A percentile compares a stretch with the other conserved stretches of the same genome.
Conservation (phyloP, 176 grass and related monocot genomes). For the Rhipidocladum racemiflorum region DNA sequence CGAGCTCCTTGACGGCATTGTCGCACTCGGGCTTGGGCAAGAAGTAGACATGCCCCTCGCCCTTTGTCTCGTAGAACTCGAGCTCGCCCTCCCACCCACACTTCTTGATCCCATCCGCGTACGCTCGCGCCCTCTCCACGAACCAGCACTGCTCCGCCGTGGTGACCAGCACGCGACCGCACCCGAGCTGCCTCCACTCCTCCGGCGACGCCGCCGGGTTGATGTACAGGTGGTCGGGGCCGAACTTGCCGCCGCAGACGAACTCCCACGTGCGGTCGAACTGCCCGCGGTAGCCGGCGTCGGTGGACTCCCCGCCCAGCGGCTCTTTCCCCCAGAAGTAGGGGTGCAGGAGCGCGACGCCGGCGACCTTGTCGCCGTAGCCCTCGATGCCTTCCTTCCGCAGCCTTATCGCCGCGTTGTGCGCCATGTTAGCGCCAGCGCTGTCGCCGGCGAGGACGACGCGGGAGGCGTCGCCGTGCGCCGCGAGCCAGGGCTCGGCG, state of each 20-base stretch:
- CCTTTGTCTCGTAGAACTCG: slow-evolving; percentile 50
- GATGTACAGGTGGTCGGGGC: slow-evolving; percentile 42
- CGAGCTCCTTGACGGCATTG: slow-evolving; percentile 55
- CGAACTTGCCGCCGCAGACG: slow-evolving; percentile 42
- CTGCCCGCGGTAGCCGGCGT: slow-evolving; percentile 24
- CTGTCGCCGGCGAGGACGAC: slow-evolving; percentile 74
- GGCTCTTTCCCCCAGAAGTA: slow-evolving; percentile 71
- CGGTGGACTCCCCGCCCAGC: slow-evolving; percentile 35
- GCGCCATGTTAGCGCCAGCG: slow-evolving; percentile 77
- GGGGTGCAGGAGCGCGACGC: slow-evolving; percentile 59
- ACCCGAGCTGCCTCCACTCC: slow-evolving; percentile 50
- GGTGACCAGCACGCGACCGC: slow-evolving; percentile 58
- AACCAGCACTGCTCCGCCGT: slow-evolving; percentile 62
- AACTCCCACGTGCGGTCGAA: slow-evolving; percentile 57
- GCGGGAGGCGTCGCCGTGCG: slow-evolving; percentile 53
- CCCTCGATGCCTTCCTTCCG: slow-evolving; percentile 48
- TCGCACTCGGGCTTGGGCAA: slow-evolving; percentile 47
- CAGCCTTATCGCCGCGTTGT: slow-evolving; percentile 58
- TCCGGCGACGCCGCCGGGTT: slow-evolving; percentile 49
- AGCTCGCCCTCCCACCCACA: slow-evolving; percentile 64
- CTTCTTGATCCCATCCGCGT: slow-evolving; percentile 53
- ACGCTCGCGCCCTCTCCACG: slow-evolving; percentile 62
- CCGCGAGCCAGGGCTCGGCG: slow-evolving; percentile 53
- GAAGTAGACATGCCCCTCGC: slow-evolving; percentile 64
- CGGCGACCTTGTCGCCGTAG: slow-evolving; percentile 24